Conservation (phyloP, 176 grass and related monocot species). For the Tillandsia leiboldiana region DNA sequence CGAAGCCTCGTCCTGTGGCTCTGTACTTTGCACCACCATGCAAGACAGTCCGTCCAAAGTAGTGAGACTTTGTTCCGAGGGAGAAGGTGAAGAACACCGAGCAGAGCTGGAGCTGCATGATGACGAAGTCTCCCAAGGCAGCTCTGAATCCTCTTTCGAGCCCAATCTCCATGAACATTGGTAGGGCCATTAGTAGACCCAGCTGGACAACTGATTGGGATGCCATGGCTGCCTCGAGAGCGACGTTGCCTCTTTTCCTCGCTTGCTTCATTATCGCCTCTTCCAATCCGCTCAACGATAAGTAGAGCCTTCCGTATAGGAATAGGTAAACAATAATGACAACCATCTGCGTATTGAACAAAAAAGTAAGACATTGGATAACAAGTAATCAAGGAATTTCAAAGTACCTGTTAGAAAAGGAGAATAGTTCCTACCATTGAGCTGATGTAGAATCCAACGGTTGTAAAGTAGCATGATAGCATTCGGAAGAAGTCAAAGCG, state of each 20-base stretch:
- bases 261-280: conserved; percentile 72
- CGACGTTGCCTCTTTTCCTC: conserved; percentile 50
- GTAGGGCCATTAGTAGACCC: conserved; percentile 77
- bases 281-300: conserved; percentile 75
- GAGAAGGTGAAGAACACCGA: conserved; percentile 90
- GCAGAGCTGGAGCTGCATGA: conserved; percentile 82
- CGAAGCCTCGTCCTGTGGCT: conserved; percentile 76
- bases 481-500: conserved; percentile 91
- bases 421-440: conserved; percentile 52
- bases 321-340: conserved; percentile 78
- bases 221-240: conserved; percentile 72
- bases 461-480: conserved; percentile 82
- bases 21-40: conserved; percentile 80
- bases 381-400: background rate
- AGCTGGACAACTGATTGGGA: conserved; percentile 84
- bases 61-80: conserved; percentile 76
- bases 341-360: conserved; percentile 42
- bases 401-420: conserved; percentile 7
- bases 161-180: conserved; percentile 94
- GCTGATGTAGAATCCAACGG: conserved; percentile 85
- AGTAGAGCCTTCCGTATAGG: conserved; percentile 83
- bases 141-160: conserved; percentile 76
- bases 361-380: conserved; percentile 13
- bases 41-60: conserved; percentile 61
- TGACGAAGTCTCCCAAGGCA: conserved; percentile 59